These are phyloP conservation scores for Diutina scorzettiae DNA, from an alignment of 1,139 yeast genomes.

Conservation along the genomic window DNA sequence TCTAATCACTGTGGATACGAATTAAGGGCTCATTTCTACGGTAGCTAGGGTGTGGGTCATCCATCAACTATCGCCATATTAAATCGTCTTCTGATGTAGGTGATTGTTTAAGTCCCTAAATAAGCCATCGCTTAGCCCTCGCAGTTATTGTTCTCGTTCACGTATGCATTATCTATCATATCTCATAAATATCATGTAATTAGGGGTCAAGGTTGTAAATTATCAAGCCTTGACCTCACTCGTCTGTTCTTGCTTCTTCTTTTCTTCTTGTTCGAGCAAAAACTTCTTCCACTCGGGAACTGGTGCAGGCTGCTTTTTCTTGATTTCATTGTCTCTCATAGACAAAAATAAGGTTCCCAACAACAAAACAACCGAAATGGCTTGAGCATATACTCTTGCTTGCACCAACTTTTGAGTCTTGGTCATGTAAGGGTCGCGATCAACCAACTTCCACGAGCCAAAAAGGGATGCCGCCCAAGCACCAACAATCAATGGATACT, in stretches of 20 bases:
- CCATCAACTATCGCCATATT: too few species aligned
- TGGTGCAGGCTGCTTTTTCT: conserved; percentile 23
- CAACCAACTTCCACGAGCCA: conserved; percentile 71
- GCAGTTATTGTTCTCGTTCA: too few species aligned
- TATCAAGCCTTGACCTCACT: too few species aligned
- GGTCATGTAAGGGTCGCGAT: conserved; percentile 67
- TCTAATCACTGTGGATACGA: too few species aligned
- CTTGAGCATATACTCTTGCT: conserved; percentile 93
- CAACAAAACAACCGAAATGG: conserved; percentile 53
- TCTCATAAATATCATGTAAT: too few species aligned
- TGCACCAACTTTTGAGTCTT: conserved; percentile 79
- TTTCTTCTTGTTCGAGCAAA: conserved; percentile 10
- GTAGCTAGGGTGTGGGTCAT: too few species aligned
- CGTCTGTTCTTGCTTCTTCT: neutral
- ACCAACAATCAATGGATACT: conserved; percentile 64
- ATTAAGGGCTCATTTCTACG: too few species aligned
- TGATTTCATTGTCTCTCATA: conserved; percentile 47
- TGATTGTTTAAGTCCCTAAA: too few species aligned
- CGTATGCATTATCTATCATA: too few species aligned
- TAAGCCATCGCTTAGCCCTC: too few species aligned
- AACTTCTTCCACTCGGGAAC: conserved; percentile 29
- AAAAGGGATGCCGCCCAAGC: conserved; percentile 83
- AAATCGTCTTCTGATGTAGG: too few species aligned
- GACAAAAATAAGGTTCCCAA: conserved; percentile 53
- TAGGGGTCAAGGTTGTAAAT: too few species aligned